phyloP scores from a whole-genome alignment of 331 rosid species.

The Quercus tomentella region DNA sequence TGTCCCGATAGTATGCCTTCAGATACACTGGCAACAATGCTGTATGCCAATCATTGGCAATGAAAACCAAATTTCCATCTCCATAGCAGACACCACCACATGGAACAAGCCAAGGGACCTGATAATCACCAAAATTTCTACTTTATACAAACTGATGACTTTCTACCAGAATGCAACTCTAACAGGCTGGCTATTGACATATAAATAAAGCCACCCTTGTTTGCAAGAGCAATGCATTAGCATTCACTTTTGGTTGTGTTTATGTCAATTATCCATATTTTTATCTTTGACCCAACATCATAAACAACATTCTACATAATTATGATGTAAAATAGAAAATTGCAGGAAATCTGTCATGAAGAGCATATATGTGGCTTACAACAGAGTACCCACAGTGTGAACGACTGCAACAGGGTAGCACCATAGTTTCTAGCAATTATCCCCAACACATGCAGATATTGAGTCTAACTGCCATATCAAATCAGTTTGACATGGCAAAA shows the following conservation, averaged over 20 bases:
- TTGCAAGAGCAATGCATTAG: neutral
- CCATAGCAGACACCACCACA: constrained; percentile 97
- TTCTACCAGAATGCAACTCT: neutral
- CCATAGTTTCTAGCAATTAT: neutral
- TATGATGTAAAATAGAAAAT: neutral
- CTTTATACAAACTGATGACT: neutral
- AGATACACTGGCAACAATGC: constrained; percentile 91
- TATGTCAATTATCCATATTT: neutral
- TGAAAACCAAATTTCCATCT: constrained; percentile 93
- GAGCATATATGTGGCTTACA: neutral
- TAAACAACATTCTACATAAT: neutral
- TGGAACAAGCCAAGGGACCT: constrained; percentile 97
- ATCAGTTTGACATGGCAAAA: neutral
- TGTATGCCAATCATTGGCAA: constrained; percentile 98
- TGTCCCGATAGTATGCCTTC: constrained; percentile 82
- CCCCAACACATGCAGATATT: neutral
- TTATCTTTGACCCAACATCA: neutral
- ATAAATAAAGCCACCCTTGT: neutral
- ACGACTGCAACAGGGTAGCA: neutral
- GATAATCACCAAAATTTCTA: constrained; percentile 15
- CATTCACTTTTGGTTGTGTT: neutral
- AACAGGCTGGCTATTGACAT: neutral
- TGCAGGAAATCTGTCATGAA: neutral
- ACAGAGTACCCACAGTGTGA: neutral
- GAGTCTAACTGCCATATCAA: neutral